Base-by-base conservation (phyloP, 1,284 basidiomycete genomes). In the Puccinia triticina region DNA sequence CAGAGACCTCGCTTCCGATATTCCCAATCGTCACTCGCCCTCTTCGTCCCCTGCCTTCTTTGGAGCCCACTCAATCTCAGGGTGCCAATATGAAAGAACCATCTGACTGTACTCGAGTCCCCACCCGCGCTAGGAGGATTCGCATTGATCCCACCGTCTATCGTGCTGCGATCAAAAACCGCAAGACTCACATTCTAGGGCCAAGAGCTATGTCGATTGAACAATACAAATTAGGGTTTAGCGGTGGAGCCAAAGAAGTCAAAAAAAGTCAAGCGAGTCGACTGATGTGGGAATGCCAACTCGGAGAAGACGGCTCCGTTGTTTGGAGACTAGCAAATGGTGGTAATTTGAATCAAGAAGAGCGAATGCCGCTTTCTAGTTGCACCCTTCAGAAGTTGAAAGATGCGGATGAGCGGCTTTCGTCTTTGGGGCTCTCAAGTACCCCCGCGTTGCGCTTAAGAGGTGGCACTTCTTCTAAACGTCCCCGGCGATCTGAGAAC, bases 201-300 rank as follows among this genome's bases (percentile, higher is more conserved):
- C 79, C 79, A 23, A 73, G 79, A 57, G 79, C 79, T 48, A 82
- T 82, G 8, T 82, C 79, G 40, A 82, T 82, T 23, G 71, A 82
- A 55, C 72, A 73, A 40, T 75, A 74, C 59, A 72, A 72, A 46
- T n/a, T 82, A 37, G 79, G 79, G 21, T 73, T 73, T 34, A 37
- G 32, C 29, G 71, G 69, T 55, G 79, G 71, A 50, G 79, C 79
- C 16, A 82, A 82, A 82, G 71, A 82, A 43, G 46, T 73, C 23
- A 74, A 74, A 29, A 66, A 73, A 40, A 82, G 59, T 40, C 69
- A 82, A 61, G 53, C 50, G 18, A 73, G n/a, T 74, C 71, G 72
- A 29, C 40, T 55, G 21, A 16, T 82, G n/a, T 82, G 79, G 79
- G 57, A 73, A 59, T 82, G 79, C 40, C 53, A 82, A 21, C 43